Evolutionary conservation across 163 green algal species (phyloP).

Genomic region (Prototheca stagnorum): DNA sequence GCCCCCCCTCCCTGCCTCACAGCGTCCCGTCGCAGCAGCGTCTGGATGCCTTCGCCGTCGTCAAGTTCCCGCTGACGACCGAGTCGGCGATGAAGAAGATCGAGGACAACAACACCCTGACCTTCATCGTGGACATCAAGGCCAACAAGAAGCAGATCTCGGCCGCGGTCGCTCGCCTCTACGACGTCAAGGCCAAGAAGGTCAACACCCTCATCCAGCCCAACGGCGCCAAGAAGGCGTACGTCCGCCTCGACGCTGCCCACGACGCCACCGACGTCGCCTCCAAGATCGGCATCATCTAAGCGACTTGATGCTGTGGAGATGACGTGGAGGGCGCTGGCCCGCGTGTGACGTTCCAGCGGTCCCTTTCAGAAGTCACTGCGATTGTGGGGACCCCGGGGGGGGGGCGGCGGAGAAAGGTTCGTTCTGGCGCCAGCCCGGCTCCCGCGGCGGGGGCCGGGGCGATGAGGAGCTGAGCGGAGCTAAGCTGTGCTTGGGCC

Average conservation of each 20-base stretch:
- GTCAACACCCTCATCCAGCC: conserved; percentile 98
- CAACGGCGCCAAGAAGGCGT: conserved; percentile 95
- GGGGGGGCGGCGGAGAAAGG: too few relatives aligned
- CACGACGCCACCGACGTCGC: conserved; percentile 95
- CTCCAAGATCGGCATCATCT: conserved; percentile 99
- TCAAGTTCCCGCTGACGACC: conserved; percentile 96
- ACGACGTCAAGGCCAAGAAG: conserved; percentile 95
- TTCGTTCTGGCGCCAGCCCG: neutral
- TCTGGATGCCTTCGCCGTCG: conserved; percentile 75
- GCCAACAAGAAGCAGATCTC: conserved; percentile 90
- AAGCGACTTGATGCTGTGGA: conserved; percentile 17
- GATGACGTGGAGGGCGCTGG: neutral
- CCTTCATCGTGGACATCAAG: conserved; percentile 80
- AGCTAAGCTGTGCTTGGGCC: too few relatives aligned
- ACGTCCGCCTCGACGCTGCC: conserved; percentile 83
- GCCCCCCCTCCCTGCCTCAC: conserved; percentile 24
- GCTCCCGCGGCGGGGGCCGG: too few relatives aligned
- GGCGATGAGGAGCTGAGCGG: too few relatives aligned
- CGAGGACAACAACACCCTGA: conserved; percentile 99
- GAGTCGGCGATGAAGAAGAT: conserved; percentile 99
- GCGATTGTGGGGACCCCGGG: too few relatives aligned
- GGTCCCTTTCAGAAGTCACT: too few relatives aligned
- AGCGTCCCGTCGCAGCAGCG: conserved; percentile 35
- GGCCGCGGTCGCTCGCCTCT: conserved; percentile 77
- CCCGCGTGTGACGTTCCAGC: too few relatives aligned